Conservation (phyloP, 2,329 filamentous ascomycete genomes). For the Orbilia oligospora region DNA sequence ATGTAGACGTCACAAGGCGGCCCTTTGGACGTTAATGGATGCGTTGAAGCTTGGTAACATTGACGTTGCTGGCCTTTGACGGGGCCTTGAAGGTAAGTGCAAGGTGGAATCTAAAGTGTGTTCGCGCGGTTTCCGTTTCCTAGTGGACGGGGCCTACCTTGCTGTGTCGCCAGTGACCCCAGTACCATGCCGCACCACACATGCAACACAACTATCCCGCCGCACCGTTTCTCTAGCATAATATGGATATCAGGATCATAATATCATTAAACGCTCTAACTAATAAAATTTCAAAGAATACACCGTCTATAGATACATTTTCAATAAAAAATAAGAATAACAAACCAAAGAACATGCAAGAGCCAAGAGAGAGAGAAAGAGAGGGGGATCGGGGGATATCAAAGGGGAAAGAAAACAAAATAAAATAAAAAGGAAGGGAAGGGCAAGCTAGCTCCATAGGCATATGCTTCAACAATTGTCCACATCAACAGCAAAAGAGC, state of each 20-base stretch:
- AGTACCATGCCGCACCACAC: constrained; percentile 2
- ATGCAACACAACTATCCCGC: not conserved
- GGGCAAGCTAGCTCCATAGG: constrained; percentile 19
- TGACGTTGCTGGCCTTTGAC: constrained; percentile 7
- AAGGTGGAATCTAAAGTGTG: constrained; percentile 1
- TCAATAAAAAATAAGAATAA: not conserved
- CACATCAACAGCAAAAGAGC: constrained; percentile 21
- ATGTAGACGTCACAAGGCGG: not conserved
- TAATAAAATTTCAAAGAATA: constrained; percentile 11
- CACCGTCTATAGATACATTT: constrained; percentile 37
- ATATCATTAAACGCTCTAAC: constrained; percentile 31
- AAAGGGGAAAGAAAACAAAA: not conserved
- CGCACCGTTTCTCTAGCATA: not conserved
- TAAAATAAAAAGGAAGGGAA: too few relatives aligned
- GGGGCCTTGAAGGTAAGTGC: constrained; percentile 14
- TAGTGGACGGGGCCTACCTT: constrained; percentile 20
- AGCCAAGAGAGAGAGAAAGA: not conserved
- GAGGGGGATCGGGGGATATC: not conserved
- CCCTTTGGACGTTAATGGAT: constrained; percentile 1
- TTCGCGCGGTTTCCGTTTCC: constrained; percentile 12
- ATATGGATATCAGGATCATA: constrained; percentile 16
- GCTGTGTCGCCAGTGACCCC: constrained; percentile 4
- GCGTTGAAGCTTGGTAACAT: not conserved
- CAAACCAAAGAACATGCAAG: not conserved
- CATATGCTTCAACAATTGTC: constrained; percentile 10